Conservation (phyloP, 805 yeast species). For the Spathaspora hagerdaliae region DNA sequence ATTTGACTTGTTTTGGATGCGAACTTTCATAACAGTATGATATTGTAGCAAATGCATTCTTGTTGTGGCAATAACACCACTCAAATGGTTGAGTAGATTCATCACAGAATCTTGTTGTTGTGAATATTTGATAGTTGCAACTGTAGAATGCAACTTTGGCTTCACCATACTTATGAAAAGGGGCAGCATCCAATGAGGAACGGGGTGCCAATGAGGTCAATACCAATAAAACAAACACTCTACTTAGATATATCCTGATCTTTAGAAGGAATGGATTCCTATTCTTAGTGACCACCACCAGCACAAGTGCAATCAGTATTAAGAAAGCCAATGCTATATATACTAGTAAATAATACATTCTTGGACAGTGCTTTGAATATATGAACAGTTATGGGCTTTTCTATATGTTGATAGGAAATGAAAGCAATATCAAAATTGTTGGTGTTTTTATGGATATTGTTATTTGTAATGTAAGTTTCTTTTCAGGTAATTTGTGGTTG, state of each 20-base stretch:
- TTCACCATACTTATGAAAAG: conserved; percentile 25
- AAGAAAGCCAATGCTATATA: conserved; percentile 12
- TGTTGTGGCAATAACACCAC: conserved; percentile 25
- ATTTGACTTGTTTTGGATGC: conserved; percentile 18
- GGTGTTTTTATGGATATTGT: too few species aligned
- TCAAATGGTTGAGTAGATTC: conserved; percentile 2
- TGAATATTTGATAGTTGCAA: conserved; percentile 23
- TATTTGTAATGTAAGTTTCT: too few species aligned
- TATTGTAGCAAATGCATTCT: conserved; percentile 32
- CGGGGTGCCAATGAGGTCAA: conserved; percentile 21
- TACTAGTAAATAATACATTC: conserved; percentile 15
- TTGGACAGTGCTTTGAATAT: neutral
- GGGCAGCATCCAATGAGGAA: conserved; percentile 24
- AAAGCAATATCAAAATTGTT: too few species aligned
- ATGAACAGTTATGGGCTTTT: too few species aligned
- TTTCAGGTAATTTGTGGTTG: too few species aligned
- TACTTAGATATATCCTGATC: conserved; percentile 5
- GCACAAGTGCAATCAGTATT: conserved; percentile 9
- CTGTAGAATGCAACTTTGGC: conserved; percentile 26
- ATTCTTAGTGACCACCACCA: conserved; percentile 10
- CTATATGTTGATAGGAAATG: too few species aligned
- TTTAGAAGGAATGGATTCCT: conserved; percentile 1
- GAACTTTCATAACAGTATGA: conserved; percentile 30
- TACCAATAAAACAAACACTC: conserved; percentile 9
- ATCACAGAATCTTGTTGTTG: conserved; percentile 19